phyloP scores from a whole-genome alignment of 345 rosid species.

The Acer campestre region DNA sequence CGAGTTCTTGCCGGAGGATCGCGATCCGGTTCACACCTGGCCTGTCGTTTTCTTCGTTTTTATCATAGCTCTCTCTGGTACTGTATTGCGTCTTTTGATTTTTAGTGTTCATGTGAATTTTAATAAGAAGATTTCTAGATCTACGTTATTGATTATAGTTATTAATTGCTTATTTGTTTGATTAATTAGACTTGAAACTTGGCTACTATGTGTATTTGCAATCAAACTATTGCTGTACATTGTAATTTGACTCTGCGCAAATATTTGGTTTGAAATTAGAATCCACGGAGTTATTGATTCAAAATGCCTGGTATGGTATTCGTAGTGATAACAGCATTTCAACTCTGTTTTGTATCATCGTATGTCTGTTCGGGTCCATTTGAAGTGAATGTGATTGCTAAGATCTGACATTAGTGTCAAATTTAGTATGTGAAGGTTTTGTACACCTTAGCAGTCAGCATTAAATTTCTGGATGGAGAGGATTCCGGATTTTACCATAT shows the following conservation, averaged over 20 bases:
- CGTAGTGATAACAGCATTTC: neutral
- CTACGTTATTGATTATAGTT: neutral
- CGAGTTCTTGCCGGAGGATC: conserved; percentile 95
- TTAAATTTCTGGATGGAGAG: neutral
- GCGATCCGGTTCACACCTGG: conserved; percentile 89
- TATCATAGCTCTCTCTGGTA: conserved; percentile 83
- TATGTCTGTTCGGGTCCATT: neutral
- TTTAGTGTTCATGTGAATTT: no score
- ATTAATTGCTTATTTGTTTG: neutral
- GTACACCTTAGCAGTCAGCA: neutral
- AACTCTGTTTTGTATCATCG: neutral
- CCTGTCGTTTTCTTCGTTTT: conserved; percentile 70
- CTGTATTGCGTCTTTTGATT: neutral
- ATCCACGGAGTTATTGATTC: neutral
- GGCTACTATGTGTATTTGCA: neutral
- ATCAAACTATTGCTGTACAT: neutral
- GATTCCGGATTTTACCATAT: neutral
- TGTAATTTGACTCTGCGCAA: neutral
- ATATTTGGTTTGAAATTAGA: neutral
- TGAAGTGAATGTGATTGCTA: neutral
- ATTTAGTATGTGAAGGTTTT: neutral
- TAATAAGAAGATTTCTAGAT: neutral
- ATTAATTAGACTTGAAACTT: conserved; percentile 2
- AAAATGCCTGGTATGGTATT: neutral
- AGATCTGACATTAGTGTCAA: neutral